These are phyloP conservation scores for Populus hybrid DNA, from an alignment of 441 rosid genomes.

Conservation along the genomic window DNA sequence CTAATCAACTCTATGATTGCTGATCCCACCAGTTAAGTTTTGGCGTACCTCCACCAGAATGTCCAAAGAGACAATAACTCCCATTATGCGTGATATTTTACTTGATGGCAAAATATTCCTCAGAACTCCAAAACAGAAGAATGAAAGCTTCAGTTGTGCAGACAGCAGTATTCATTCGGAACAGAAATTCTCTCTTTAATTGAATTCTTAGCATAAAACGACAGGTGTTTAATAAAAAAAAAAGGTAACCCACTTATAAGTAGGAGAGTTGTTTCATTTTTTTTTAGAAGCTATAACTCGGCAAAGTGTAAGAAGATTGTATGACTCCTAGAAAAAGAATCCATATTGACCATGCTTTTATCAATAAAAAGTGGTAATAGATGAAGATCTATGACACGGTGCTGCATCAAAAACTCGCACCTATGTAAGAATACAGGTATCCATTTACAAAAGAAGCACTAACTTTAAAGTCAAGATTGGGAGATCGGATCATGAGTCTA, in stretches of 20 bases:
- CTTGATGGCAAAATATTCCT: not conserved
- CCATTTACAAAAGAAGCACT: conserved; percentile 30
- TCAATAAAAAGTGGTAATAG: not conserved
- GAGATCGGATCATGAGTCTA: conserved; percentile 45
- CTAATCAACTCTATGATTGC: not conserved
- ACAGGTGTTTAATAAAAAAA: not conserved
- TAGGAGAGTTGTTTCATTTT: no score
- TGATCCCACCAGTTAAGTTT: not conserved
- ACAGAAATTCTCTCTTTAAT: not conserved
- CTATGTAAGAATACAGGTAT: conserved; percentile 29
- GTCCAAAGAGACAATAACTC: not conserved
- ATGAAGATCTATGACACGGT: conserved; percentile 25
- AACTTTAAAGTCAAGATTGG: not conserved
- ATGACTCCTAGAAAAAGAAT: not conserved
- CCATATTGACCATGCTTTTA: not conserved
- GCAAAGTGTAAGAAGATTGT: not conserved
- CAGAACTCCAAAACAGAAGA: not conserved
- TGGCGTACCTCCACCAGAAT: not conserved
- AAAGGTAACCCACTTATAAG: no score
- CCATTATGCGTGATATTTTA: not conserved
- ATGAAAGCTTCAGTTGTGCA: not conserved
- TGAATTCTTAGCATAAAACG: not conserved
- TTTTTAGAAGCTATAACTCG: no score
- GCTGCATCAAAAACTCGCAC: conserved; percentile 41
- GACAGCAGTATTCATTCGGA: not conserved